Evolutionary conservation across 1,284 basidiomycete species (phyloP), one percentile per base, ranked within the genome.

Genomic region (Tremellales sp.): DNA sequence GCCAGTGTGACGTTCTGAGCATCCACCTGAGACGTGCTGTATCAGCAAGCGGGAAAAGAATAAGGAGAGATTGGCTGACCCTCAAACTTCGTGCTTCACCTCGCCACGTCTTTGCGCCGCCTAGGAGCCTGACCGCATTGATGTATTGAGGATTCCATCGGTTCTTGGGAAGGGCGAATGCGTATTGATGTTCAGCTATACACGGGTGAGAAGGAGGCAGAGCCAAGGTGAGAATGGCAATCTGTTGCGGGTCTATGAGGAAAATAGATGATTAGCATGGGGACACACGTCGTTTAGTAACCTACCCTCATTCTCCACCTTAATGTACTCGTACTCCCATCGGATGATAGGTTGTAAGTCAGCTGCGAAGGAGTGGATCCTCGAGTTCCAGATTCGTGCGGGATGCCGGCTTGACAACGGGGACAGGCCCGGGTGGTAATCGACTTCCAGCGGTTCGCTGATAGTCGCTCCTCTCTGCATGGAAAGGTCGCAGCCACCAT

Each of bases 321-420:
- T 12, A 18, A 37, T 29, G 35, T 29, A 54, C 37, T 48, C 57
- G 40, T 59, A 68, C 24, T 53, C 47, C 66, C 66, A 68, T 40
- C 58, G 56, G 25, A 66, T 43, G 5, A 57, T 46, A 0, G 66
- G 66, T 42, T 65, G 64, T 7, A 63, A 38, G 4, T 58, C 44
- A 3, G 58, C 16, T 0, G 43, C 26, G 1, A 66, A 44, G 1
- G 58, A 48, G 34, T 68, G 66, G 9, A 66, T 47, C 40, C 63
- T 52, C 25, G 47, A 32, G 40, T 66, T 68, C 66, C 66, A 66
- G 4, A 66, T 56, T 10, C 64, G 52, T 0, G 61, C 59, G 0
- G 66, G 64, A 45, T 68, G 66, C 36, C 63, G 56, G 7, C 53
- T 39, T 1, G 63, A 61, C 32, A 60, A 39, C 1, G 62, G 56